A percentile compares a stretch with the other conserved stretches of the same genome.
Conservation (phyloP, 805 yeast species). For the Candida verbasci region DNA sequence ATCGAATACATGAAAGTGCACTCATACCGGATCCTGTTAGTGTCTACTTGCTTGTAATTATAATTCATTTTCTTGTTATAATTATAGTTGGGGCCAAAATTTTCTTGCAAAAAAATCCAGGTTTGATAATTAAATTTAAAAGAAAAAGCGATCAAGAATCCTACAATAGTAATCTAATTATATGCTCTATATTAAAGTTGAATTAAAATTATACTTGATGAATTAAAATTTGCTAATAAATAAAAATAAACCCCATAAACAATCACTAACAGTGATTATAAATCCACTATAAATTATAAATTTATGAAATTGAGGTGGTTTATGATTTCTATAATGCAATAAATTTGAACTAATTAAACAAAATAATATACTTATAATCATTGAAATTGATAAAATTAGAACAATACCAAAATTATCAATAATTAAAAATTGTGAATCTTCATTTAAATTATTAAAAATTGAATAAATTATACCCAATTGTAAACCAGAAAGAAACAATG, state of each 20-base stretch:
- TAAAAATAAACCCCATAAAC: slow-evolving; percentile 12
- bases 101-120: no score
- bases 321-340: slow-evolving; percentile 25
- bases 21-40: no score
- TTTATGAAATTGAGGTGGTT: slow-evolving; percentile 20
- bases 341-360: slow-evolving; percentile 33
- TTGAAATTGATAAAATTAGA: slow-evolving; percentile 26
- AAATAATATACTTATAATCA: slow-evolving; percentile 27
- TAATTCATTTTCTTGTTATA: no score
- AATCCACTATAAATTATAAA: slow-evolving; percentile 13
- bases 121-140: no score
- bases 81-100: no score
- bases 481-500: slow-evolving; percentile 35
- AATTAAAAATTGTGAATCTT: slow-evolving; percentile 18
- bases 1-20: no score
- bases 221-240: slow-evolving; percentile 6
- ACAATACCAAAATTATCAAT: slow-evolving; percentile 31
- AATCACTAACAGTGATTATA: slow-evolving; percentile 11
- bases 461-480: slow-evolving; percentile 37
- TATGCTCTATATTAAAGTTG: not conserved
- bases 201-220: slow-evolving; percentile 1
- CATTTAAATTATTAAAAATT: slow-evolving; percentile 11
- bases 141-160: no score
- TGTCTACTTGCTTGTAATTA: no score
- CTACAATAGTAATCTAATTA: not conserved